Percentiles rank a stretch among this genome's conserved stretches.
These are phyloP conservation scores for Debaryomyces coudertii DNA, from an alignment of 1,139 yeast species.

Conservation along the genomic window DNA sequence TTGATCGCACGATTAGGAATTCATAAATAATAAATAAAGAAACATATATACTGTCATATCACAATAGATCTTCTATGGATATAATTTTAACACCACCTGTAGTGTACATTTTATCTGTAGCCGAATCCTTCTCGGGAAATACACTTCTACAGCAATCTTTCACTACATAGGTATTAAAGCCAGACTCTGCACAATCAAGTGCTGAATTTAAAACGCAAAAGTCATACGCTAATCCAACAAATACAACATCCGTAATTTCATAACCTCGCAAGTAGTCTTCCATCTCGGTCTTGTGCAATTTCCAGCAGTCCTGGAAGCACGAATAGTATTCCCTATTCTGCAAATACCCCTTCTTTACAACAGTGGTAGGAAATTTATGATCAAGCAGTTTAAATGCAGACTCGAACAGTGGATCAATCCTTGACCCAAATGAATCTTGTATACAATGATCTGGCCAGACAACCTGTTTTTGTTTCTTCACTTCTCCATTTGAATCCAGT, in stretches of 20 bases:
- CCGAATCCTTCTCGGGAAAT: slow-evolving; percentile 30
- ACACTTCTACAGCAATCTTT: slow-evolving; percentile 50
- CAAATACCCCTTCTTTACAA: slow-evolving; percentile 71
- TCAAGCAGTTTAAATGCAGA: slow-evolving; percentile 27
- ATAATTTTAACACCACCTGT: slow-evolving; percentile 33
- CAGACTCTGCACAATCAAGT: slow-evolving; percentile 60
- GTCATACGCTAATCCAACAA: slow-evolving; percentile 86
- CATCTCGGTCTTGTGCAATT: slow-evolving; percentile 68
- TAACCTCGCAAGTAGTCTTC: slow-evolving; percentile 45
- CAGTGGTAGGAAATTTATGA: slow-evolving; percentile 31
- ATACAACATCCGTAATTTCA: slow-evolving; percentile 60
- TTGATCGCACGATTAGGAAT: slow-evolving; percentile 37
- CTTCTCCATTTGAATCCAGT: slow-evolving; percentile 28
- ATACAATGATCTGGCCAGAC: slow-evolving; percentile 95
- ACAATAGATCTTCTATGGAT: slow-evolving; percentile 6
- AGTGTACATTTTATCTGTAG: slow-evolving; percentile 33
- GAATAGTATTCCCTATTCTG: slow-evolving; percentile 83
- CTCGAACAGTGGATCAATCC: slow-evolving; percentile 53
- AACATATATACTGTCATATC: neutral
- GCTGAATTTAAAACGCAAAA: slow-evolving; percentile 83
- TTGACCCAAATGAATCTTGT: slow-evolving; percentile 67
- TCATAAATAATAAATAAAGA: neutral
- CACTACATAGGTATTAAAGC: slow-evolving; percentile 66
- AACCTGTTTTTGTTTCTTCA: slow-evolving; percentile 39
- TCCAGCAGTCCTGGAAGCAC: slow-evolving; percentile 85